Base-by-base conservation (phyloP, 2,329 filamentous ascomycete genomes). In the Trichoderma endophyticum region DNA sequence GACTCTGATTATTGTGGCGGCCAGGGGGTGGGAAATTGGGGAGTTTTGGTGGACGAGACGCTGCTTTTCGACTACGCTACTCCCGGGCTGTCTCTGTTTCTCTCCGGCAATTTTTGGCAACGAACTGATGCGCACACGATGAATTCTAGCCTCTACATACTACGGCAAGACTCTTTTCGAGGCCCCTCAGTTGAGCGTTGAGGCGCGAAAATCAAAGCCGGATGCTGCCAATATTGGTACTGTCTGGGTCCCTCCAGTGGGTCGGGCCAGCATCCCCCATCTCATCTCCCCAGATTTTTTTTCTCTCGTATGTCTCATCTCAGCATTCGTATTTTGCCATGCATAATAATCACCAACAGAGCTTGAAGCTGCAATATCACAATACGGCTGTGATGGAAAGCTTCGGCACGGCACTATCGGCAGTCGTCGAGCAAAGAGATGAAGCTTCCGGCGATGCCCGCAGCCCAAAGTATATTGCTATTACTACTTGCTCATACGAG, bases 291-390 rank as follows among this genome's bases (percentile, higher is more conserved):
- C 65, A 26, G 65, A 32, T 60, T 68, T 61, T 69, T 39, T 36
- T 28, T 36, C 26, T 39, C 34, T 69, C 65, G 65, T 69, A 69
- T 69, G 65, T 59, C 65, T 61, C 65, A 60, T 69, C 65, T 69
- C 43, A 69, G 54, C 65, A 12, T 69, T 69, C 65, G 65, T 69
- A 69, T 69, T 61, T 48, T 39, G 26, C 3, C 8, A 51, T 36
- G 18, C 32, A 34, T 15, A 30, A 30, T 30, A 28, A 39, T 32
- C 39, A 21, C 26, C 65, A 24, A 14, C 56, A 51, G 56, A 51
- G 15, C 8, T 34, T 61, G 65, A 34, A 18, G 36, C 51, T 64
- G 9, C 36, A 11, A 2, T 48, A 51, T 51, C 11, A 4, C n/a
- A 51, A 2, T 3, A 43, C 14, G 3, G 51, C 5, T 26, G 48